Conservation (phyloP, 768 basidiomycete genomes). For the Amanita rubescens region DNA sequence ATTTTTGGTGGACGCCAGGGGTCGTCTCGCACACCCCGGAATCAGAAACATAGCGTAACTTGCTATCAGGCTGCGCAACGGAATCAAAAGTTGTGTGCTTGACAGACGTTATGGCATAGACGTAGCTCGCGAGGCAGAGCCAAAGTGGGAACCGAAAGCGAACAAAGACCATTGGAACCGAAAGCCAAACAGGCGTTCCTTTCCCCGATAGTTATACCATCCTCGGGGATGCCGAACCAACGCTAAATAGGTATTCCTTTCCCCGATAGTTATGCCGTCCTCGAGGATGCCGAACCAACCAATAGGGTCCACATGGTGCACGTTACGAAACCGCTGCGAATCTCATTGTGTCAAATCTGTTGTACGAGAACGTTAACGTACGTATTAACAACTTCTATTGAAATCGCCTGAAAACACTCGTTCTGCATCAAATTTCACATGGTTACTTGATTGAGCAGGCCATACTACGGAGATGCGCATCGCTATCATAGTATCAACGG, state of each 20-base stretch:
- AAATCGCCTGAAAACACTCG: too few species aligned
- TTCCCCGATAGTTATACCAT: background rate
- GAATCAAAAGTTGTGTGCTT: slow-evolving; percentile 16
- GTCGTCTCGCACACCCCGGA: slow-evolving; percentile 65
- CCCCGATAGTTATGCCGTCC: background rate
- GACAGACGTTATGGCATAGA: background rate
- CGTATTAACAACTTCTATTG: background rate
- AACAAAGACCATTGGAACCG: background rate
- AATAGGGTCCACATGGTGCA: background rate
- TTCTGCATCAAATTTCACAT: too few species aligned
- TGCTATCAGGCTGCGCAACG: slow-evolving; percentile 16
- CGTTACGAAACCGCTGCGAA: background rate
- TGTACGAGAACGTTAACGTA: too few species aligned
- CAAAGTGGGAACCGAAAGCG: background rate
- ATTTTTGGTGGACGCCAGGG: slow-evolving; percentile 49
- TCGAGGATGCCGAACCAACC: background rate
- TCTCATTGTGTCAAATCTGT: background rate
- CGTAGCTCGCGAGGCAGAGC: background rate
- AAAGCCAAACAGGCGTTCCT: background rate
- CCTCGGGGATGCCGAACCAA: background rate
- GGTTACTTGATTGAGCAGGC: too few species aligned
- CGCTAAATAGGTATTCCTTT: too few species aligned
- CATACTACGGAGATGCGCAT: too few species aligned
- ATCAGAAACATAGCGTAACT: slow-evolving; percentile 44
- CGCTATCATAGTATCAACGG: too few species aligned